Evolutionary conservation across 139 green algal species (phyloP).

Genomic region (Diplosphaera chodatii): DNA sequence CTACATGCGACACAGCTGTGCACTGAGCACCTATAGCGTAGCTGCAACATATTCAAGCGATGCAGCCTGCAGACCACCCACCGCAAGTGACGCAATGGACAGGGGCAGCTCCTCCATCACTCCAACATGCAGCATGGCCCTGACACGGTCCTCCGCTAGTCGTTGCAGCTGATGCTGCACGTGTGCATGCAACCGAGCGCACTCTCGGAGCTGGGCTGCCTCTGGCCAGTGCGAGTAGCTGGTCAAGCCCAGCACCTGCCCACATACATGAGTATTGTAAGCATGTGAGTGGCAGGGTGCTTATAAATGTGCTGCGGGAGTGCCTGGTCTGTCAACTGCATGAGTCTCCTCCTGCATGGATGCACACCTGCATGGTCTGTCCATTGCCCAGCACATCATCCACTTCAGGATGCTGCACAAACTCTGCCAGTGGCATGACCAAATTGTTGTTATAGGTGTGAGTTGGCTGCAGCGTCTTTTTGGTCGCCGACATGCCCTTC

Average conservation of each 20-base stretch:
- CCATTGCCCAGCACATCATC: slow-evolving; percentile 76
- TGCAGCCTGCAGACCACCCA: slow-evolving; percentile 1
- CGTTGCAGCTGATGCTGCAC: slow-evolving; percentile 22
- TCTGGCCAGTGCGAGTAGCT: slow-evolving; percentile 73
- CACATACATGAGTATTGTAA: no score
- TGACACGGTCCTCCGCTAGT: slow-evolving; percentile 37
- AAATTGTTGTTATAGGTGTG: slow-evolving; percentile 78
- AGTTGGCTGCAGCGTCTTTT: no score
- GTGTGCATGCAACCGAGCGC: slow-evolving; percentile 16
- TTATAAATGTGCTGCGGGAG: no score
- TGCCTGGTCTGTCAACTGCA: no score
- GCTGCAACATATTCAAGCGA: no score
- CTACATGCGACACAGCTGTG: no score
- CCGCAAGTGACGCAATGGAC: slow-evolving; percentile 47
- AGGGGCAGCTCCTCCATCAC: slow-evolving; percentile 55
- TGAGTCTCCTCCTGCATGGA: no score
- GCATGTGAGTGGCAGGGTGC: no score
- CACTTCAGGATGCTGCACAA: slow-evolving; percentile 59
- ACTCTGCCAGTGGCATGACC: slow-evolving; percentile 71
- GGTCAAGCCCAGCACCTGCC: slow-evolving; percentile 81
- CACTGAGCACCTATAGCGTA: no score
- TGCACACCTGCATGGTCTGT: slow-evolving; percentile 53
- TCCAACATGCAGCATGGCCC: slow-evolving; percentile 60
- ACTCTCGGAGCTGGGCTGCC: slow-evolving; percentile 44
- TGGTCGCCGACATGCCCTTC: no score